Conservation (phyloP, 139 green algal genomes). For the Volvox reticuliferus region DNA sequence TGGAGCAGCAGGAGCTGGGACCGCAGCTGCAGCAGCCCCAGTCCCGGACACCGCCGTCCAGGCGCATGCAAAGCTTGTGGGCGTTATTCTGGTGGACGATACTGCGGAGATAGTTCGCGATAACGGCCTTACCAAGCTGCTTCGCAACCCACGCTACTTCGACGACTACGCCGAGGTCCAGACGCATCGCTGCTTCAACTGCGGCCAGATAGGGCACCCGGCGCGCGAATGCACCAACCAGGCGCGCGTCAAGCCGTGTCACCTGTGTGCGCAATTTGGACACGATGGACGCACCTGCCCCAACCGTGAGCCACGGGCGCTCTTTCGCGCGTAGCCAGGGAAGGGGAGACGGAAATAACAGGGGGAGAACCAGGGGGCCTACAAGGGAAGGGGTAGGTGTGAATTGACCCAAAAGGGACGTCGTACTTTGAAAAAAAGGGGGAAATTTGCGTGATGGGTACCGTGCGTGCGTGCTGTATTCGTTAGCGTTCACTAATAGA, state of each 20-base stretch:
- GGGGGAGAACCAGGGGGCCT: too few relatives aligned
- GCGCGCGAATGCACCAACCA: conserved; percentile 55
- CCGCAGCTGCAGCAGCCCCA: background rate
- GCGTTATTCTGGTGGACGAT: conserved; percentile 46
- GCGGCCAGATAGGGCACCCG: conserved; percentile 48
- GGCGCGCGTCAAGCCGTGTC: conserved; percentile 67
- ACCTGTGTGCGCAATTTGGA: conserved; percentile 79
- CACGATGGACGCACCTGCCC: conserved; percentile 73
- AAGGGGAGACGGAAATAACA: too few relatives aligned
- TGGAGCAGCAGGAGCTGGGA: background rate
- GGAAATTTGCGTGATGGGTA: too few relatives aligned
- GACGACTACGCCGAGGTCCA: conserved; percentile 38
- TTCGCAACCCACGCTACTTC: conserved; percentile 56
- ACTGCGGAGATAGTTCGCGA: conserved; percentile 46
- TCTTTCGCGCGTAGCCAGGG: too few relatives aligned
- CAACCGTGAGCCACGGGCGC: conserved; percentile 55
- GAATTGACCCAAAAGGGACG: too few relatives aligned
- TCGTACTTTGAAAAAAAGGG: too few relatives aligned
- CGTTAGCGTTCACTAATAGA: too few relatives aligned
- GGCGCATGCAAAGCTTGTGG: background rate
- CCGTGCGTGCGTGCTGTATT: too few relatives aligned
- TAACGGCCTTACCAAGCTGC: conserved; percentile 45
- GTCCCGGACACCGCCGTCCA: background rate
- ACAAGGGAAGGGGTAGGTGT: too few relatives aligned
- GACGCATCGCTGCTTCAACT: conserved; percentile 43